Conservation (phyloP, 768 basidiomycete species). For the Leccinum boreale region DNA sequence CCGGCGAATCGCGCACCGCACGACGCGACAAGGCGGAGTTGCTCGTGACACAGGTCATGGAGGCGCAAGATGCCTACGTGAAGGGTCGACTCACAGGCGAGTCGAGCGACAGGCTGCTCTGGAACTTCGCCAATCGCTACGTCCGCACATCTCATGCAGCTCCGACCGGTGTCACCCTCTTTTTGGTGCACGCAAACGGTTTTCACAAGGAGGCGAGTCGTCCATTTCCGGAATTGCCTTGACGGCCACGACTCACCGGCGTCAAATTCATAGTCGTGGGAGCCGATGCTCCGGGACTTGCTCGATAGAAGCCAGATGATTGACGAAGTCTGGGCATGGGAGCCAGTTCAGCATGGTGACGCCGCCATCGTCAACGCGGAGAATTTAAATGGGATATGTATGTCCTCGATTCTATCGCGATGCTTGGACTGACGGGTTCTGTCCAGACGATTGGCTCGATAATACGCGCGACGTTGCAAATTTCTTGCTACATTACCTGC, state of each 20-base stretch:
- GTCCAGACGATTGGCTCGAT: conserved; percentile 73
- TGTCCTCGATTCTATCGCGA: conserved; percentile 20
- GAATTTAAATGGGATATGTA: conserved; percentile 57
- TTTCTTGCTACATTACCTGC: conserved; percentile 69
- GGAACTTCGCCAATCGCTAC: conserved; percentile 75
- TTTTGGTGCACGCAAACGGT: conserved; percentile 83
- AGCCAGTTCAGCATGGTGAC: conserved; percentile 84
- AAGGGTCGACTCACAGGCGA: conserved; percentile 14
- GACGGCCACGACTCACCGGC: not conserved
- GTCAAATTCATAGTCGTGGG: conserved; percentile 62
- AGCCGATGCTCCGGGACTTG: conserved; percentile 57
- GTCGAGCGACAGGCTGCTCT: conserved; percentile 41
- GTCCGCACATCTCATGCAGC: conserved; percentile 23
- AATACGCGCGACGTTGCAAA: conserved; percentile 75
- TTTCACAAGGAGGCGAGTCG: conserved; percentile 79
- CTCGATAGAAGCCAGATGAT: conserved; percentile 46
- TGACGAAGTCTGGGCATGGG: conserved; percentile 80
- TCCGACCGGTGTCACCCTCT: conserved; percentile 49
- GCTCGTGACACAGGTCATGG: conserved; percentile 19
- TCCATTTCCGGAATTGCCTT: not conserved
- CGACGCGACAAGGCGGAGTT: conserved; percentile 8
- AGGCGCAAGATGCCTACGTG: conserved; percentile 11
- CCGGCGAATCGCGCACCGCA: not conserved
- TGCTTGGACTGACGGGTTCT: not conserved
- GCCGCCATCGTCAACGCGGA: conserved; percentile 67